Base-by-base conservation (phyloP, 148 eudicot species). In the Cornus kousa region DNA sequence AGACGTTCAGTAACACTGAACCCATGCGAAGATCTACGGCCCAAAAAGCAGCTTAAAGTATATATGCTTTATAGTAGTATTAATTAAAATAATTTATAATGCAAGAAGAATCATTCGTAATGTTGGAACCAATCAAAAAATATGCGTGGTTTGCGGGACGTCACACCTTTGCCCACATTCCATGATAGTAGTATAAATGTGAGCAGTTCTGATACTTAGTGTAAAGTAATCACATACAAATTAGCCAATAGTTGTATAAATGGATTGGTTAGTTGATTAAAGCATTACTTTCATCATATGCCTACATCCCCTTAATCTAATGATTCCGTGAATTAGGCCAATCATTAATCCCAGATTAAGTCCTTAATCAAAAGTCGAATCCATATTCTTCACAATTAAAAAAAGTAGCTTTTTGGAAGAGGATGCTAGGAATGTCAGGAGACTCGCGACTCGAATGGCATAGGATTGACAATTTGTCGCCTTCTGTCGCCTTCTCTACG, bases 21-120 rank as follows among this genome's bases (percentile, higher is more conserved):
- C 48, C 67, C 84, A 85, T 78, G 82, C 80, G 70, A 32, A 81
- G 79, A 78, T 85, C 82, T 72, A 7, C 37, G 60, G 75, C 17
- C 40, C 69, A 55, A 55, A 77, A 75, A 78, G 81, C 76, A 66
- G 32, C 80, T 66, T 78, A 85, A 81, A 85, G 84, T 81, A 74
- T 81, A 81, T 85, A 74, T 85, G 82, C 84, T 79, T 85, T 84
- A 31, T 23, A 28, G 28, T 28, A 28, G 28, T 28, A 80, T 70
- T 77, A 74, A 78, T 72, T 80, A 50, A 74, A 24, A 48, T 10
- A 50, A 23, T 20, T 3, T 16, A 4, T 19, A 57, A 28, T 10
- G 46, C 13, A 50, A 9, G 20, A 13, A 57, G 66, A 73, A 53
- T 53, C 37, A 55, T 73, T 73, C 65, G 28, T 19, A 37, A 22